Evolutionary conservation across 1,284 basidiomycete species (phyloP), one percentile per base, ranked within the genome.

Genomic region (Pseudozyma thailandica): DNA sequence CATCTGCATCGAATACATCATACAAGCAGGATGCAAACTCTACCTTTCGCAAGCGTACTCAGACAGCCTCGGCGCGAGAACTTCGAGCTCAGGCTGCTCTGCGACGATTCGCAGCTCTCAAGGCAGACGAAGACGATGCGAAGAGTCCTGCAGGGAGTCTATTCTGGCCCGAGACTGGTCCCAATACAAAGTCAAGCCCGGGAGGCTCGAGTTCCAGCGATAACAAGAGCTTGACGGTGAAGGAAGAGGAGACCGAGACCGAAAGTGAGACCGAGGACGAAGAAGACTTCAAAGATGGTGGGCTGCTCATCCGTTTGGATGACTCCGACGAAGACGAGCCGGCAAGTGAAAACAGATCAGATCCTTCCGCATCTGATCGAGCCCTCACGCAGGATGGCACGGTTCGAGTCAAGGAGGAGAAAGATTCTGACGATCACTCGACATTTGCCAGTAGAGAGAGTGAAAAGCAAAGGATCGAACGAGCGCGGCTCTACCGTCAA

Each of bases 21-120:
- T 78, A 78, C 56, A 74, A 63, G 33, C n/a, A 48, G n/a, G 76
- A 78, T 44, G 39, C 48, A 6, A 76, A 78, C 48, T 76, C 74
- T 9, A 76, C 74, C 1, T 78, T 78, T 37, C 68, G 76, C 23
- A 78, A 74, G 33, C 57, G 69, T 0, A 62, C 70, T 4, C 61
- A 70, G 26, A 64, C 57, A 33, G 50, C 52, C 3, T 49, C 53
- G 13, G 69, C 69, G 12, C 51, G 74, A 12, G 71, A 71, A 43
- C 56, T 71, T 13, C 47, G 69, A 21, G 74, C 71, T 1, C 51
- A 75, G 28, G 74, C 74, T 16, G 71, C 74, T 2, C 38, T 69
- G 35, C 55, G 56, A 16, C 50, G 72, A 5, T 23, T 74, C 25
- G 26, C 33, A 12, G 38, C 57, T 4, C 15, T 51, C 21, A 60